These are phyloP conservation scores for Selaginella moellendorffii DNA, from an alignment of 75 land plant species.

Conservation along the genomic window DNA sequence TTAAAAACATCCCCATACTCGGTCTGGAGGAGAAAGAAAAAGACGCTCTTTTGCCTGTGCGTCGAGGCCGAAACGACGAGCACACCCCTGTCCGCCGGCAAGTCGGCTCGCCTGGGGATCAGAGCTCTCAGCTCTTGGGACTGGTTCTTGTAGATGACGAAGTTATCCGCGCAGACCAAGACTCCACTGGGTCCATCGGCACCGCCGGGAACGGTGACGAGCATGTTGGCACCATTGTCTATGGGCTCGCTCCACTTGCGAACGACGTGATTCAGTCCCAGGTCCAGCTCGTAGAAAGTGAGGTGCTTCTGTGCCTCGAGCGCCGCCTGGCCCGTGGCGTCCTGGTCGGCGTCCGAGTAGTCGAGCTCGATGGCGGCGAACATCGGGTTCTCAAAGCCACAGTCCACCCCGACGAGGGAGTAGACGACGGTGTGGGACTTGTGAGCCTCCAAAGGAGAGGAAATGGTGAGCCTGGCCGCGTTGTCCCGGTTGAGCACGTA, in stretches of 20 bases:
- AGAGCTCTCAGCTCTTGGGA: constrained; percentile 91
- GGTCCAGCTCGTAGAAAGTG: constrained; percentile 96
- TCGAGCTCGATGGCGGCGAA: constrained; percentile 99
- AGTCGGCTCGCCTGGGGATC: constrained; percentile 76
- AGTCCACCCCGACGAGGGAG: constrained; percentile 81
- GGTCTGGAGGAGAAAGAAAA: constrained; percentile 90
- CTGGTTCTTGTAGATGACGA: constrained; percentile 95
- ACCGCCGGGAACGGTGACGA: constrained; percentile 94
- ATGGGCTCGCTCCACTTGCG: constrained; percentile 93
- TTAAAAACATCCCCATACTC: constrained; percentile 97
- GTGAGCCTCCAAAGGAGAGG: constrained; percentile 92
- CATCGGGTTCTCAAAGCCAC: constrained; percentile 95
- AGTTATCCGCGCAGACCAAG: constrained; percentile 96
- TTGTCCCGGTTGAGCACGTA: constrained; percentile 96
- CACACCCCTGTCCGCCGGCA: constrained; percentile 89
- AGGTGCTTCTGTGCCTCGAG: constrained; percentile 94
- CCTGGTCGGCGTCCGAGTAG: constrained; percentile 94
- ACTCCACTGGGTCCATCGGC: constrained; percentile 97
- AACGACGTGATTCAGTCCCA: constrained; percentile 93
- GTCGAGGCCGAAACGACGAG: constrained; percentile 87
- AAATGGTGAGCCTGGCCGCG: constrained; percentile 85
- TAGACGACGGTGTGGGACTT: constrained; percentile 87
- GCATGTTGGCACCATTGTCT: constrained; percentile 92
- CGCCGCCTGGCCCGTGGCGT: constrained; percentile 87
- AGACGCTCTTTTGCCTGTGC: constrained; percentile 71